Base-by-base conservation (phyloP, 768 basidiomycete species). In the Clathrus columnatus region DNA sequence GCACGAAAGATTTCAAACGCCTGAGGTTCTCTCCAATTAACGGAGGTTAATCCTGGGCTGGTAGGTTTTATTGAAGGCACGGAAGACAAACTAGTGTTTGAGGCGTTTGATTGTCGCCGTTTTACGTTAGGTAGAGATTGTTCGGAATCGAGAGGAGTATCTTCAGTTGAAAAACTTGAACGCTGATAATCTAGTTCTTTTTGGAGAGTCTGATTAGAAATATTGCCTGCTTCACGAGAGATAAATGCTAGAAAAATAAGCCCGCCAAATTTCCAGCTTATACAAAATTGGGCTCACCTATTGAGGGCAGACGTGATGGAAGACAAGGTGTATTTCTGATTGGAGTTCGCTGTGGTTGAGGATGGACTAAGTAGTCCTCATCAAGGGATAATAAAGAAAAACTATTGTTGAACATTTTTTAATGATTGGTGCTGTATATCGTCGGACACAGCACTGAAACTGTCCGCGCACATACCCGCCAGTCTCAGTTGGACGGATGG, bases 1-100 rank as follows among this genome's bases (percentile, higher is more conserved):
- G 94, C 94, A 50, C 85, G 75, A 63, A 93, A 80, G 0, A 96
- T 72, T 72, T 93, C 76, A 58, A 74, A 83, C 0, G 81, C 75
- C 73, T 83, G 68, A 21, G 69, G 72, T 57, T 68, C 61, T 60
- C 63, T 55, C 56, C 61, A 59, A 36, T 49, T 41, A 32, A 50
- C 18, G 5, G 29, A 7, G 57, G 30, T 30, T 20, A 26, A n/a
- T 62, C 57, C 26, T 10, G 16, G 27, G 29, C 27, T 54, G 46
- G 24, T 16, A 23, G 29, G 21, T 27, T 7, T 18, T 48, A 44
- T 17, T 44, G 48, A 52, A 51, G 29, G 47, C 53, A 17, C 54
- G 57, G 10, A 43, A 57, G 21, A 48, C 28, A 18, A 26, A 14
- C 49, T 58, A 14, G 60, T 58, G 7, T 59, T 63, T 1, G 57